Base-by-base conservation (phyloP, 2,329 filamentous ascomycete species). In the Xylariaceae sp. region DNA sequence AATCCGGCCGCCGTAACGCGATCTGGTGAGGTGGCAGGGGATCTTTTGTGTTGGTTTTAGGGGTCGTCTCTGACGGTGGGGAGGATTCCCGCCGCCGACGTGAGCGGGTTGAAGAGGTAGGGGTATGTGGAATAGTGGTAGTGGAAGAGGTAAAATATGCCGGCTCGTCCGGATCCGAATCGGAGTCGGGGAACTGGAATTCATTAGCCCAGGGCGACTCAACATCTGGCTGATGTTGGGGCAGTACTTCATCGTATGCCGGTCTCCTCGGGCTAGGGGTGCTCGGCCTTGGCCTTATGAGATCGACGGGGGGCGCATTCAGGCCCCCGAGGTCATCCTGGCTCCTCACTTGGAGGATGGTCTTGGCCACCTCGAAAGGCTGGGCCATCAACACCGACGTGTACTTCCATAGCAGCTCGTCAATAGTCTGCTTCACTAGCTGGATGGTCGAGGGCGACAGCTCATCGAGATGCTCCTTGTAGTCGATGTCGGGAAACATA, bases 361-460 rank as follows among this genome's bases (percentile, higher is more conserved):
- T 94, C 79, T 96, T 97, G 67, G 92, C 91, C 55, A 96, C 91
- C 76, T 97, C 94, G 71, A 99, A 97, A 11, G 94, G 94, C 73
- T 99, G 94, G 51, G 90, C 88, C 69, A 96, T 85, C 66, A 97
- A 72, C 29, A 96, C 86, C 55, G 87, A 90, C 11, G 86, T 87
- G 74, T 99, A 99, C 69, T 94, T 92, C 85, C 91, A 95, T 71
- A 95, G 70, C 61, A 94, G 83, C 70, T 91, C 86, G 68, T 97
- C 91, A 47, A 96, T 68, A 57, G 95, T 74, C 59, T 87, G 85
- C 68, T 87, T 89, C 43, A 87, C 77, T 60, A 87, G 87, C 63
- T 89, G 86, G 8, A 90, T 79, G 31, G 85, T 80, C 0, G 88
- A 89, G 0, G 88, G 88, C 31, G 87, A 89, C 27, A 82, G 76